phyloP scores from a whole-genome alignment of 805 yeast genomes.

The Saturnispora quitensis region DNA sequence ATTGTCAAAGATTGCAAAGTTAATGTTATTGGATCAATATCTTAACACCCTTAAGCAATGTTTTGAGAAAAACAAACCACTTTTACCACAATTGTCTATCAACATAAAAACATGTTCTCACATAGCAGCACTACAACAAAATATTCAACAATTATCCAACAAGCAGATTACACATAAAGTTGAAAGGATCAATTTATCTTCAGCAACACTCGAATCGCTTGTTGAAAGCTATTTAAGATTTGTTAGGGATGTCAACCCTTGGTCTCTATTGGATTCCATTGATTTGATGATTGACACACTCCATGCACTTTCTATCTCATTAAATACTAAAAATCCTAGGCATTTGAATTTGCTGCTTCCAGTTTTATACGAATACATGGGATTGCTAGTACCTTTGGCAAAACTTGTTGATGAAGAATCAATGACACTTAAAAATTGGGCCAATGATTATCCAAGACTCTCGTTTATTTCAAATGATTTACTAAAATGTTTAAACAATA shows the following conservation, averaged over 20 bases:
- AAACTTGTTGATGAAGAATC: slow-evolving; percentile 32
- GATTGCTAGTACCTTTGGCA: slow-evolving; percentile 37
- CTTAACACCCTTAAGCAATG: neutral
- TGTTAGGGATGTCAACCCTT: slow-evolving; percentile 44
- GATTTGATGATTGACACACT: slow-evolving; percentile 42
- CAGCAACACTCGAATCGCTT: slow-evolving; percentile 37
- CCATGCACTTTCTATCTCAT: slow-evolving; percentile 39
- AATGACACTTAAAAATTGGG: slow-evolving; percentile 29
- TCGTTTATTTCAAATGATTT: slow-evolving; percentile 40
- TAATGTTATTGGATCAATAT: slow-evolving; percentile 1
- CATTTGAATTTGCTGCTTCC: slow-evolving; percentile 29
- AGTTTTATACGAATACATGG: slow-evolving; percentile 30
- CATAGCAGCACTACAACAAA: slow-evolving; percentile 21
- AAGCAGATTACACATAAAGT: slow-evolving; percentile 21
- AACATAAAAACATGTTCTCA: slow-evolving; percentile 8
- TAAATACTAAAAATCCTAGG: slow-evolving; percentile 31
- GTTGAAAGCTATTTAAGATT: slow-evolving; percentile 35
- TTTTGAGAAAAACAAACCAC: neutral
- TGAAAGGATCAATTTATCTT: slow-evolving; percentile 24
- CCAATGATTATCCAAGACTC: slow-evolving; percentile 32
- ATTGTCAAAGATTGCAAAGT: neutral
- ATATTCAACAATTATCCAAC: slow-evolving; percentile 17
- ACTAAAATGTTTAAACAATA: slow-evolving; percentile 40
- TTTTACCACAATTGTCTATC: neutral
- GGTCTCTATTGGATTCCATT: slow-evolving; percentile 45